Base-by-base conservation (phyloP, 2,329 filamentous ascomycete genomes). In the Trichocomaceae sp. region DNA sequence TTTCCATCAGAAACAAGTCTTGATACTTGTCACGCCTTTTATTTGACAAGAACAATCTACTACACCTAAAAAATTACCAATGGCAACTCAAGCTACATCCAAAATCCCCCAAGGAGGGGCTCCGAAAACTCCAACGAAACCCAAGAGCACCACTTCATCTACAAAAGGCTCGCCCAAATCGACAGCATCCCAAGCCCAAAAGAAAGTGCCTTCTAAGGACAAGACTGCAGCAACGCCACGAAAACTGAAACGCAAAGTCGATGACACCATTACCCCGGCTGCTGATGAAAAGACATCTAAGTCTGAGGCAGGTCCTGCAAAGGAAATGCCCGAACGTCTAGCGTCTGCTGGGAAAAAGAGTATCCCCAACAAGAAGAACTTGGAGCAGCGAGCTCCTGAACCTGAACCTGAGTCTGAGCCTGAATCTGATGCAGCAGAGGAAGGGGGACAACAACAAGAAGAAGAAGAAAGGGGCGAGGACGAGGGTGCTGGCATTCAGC, bases 81-180 rank as follows among this genome's bases (percentile, higher is more conserved):
- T 56, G 54, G 48, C 54, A 20, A 45, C 44, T 31, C 54, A 56
- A 47, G 44, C 31, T 12, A 31, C 48, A 17, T 46, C 56, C 35
- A 57, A 49, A 31, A 13, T 39, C 17, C 45, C 48, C 41, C n/a
- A 57, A 62, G 39, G 26, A 8, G 10, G 26, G 23, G 57, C 44
- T 15, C 64, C 64, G 5, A 59, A 62, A 15, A 66, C 64, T 4
- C 62, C 64, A 3, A 66, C 64, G 50, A 64, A 64, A 57, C 50
- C 53, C 52, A 64, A 63, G 56, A 66, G 63, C 57, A 59, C 41
- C 20, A 55, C 62, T 46, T 58, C 59, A 12, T 66, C 64, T n/a
- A 59, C 55, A 20, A 62, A 55, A 19, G 52, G 48, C 15, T 55
- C 49, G 2, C 44, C 41, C 29, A 49, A 54, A 47, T 39, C 44